These are phyloP conservation scores for Cairneyella variabilis DNA, from an alignment of 495 filamentous ascomycete species.

Conservation along the genomic window DNA sequence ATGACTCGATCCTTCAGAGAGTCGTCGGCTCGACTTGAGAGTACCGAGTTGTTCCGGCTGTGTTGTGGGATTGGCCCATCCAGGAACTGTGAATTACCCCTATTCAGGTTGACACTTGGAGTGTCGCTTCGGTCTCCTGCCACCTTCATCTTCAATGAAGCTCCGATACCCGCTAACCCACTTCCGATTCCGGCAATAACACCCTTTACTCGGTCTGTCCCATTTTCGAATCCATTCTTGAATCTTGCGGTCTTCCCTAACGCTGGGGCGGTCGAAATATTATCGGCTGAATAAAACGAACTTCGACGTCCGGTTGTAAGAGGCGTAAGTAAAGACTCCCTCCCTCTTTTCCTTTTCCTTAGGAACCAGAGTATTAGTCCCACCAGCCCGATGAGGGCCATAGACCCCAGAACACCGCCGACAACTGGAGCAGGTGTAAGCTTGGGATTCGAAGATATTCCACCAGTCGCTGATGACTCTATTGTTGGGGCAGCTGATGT, in stretches of 20 bases:
- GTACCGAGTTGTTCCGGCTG: conserved; percentile 32
- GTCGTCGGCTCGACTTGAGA: conserved; percentile 12
- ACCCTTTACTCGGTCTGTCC: conserved; percentile 33
- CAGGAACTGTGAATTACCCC: conserved; percentile 48
- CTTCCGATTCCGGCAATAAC: conserved; percentile 25
- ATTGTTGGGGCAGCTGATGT: conserved; percentile 13
- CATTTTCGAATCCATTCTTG: conserved; percentile 21
- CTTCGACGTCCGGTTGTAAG: conserved; percentile 29
- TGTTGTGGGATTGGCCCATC: conserved; percentile 32
- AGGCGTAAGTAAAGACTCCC: conserved; percentile 42
- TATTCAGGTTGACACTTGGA: conserved; percentile 44
- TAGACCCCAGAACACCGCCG: conserved; percentile 46
- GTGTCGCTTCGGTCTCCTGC: conserved; percentile 28
- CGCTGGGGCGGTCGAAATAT: conserved; percentile 39
- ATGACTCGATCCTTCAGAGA: conserved; percentile 30
- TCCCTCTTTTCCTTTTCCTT: conserved; percentile 37
- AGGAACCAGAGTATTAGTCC: conserved; percentile 46
- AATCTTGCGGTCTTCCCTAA: conserved; percentile 35
- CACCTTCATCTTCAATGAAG: conserved; percentile 27
- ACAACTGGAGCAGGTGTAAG: conserved; percentile 32
- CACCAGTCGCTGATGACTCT: conserved; percentile 13
- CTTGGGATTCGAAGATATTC: conserved; percentile 11
- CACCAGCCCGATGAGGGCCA: conserved; percentile 39
- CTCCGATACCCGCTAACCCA: conserved; percentile 27
- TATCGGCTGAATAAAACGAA: conserved; percentile 34